Base-by-base conservation (phyloP, 441 rosid species). In the Gossypium davidsonii region DNA sequence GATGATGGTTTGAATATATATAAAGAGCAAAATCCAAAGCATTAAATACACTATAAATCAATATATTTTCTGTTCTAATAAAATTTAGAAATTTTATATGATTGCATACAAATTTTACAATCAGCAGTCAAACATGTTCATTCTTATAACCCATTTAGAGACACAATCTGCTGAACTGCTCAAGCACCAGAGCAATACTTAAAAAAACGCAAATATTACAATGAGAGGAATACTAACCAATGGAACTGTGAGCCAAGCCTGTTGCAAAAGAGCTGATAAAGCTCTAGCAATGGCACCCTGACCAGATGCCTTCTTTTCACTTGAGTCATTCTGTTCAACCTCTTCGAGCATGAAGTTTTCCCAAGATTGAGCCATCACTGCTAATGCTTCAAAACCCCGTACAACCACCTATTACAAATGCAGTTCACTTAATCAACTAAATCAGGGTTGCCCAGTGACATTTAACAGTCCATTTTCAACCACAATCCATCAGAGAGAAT, bases 361-460 rank as follows among this genome's bases (percentile, higher is more conserved):
- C 90, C 93, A 91, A 76, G 89, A 87, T 74, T 81, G 83, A 72
- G 95, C 83, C 86, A 89, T 82, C 76, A 85, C 83, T 69, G 93
- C 92, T 74, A 91, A 73, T 58, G 92, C 76, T 77, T 89, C 92
- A 83, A 91, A 86, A 78, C 97, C 90, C 60, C 76, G 76, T 76
- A 86, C 85, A 82, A 86, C 87, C 77, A 88, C 93, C 98, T 93
- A 76, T 46, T 31, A 75, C 7, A 67, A 72, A 77, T 70, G 59
- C 17, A 59, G 66, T 39, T 75, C 23, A 76, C 58, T 21, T 51
- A 31, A 66, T 65, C 10, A 65, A 20, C 18, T 39, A 53, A 57
- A 49, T 37, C 15, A 62, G 49, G 4, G 39, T 74, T 26, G 49
- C 23, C 20, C 68, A 63, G 15, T 8, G 49, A 71, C 59, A 61